Base-by-base conservation (phyloP, 768 basidiomycete genomes). In the Sarcomyxa edulis region DNA sequence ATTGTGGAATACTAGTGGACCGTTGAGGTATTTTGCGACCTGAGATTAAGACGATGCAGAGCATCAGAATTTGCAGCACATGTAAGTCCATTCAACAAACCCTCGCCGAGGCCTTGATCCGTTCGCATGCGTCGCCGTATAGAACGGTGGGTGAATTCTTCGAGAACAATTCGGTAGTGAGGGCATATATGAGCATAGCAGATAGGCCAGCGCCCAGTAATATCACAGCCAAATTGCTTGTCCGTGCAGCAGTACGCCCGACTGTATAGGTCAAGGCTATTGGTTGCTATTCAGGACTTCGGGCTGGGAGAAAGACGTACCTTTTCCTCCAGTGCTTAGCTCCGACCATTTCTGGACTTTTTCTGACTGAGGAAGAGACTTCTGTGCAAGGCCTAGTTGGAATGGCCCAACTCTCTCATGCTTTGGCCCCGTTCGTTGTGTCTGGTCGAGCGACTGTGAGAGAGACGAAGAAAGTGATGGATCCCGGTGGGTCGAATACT, bases 141-240 rank as follows among this genome's bases (percentile, higher is more conserved):
- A 92, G 61, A 19, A 87, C 84, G 4, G 88, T 88, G 5, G 89
- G 84, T 19, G 87, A 90, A 55, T 92, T 92, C 55, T 74, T 79
- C n/a, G 89, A 88, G 56, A 90, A 88, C 6, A 91, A 65, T 52
- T 92, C 89, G 6, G 88, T 82, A 11, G 83, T 81, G 22, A 91
- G 69, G 15, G 84, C 84, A 53, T 90, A 92, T 18, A 79, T 61
- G 24, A 92, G 71, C 26, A 92, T 70, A 6, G 74, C 74, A 21
- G 86, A 85, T 18, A 92, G 65, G 12, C 85, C 83, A 4, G 87
- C 89, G n/a, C 89, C 89, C 21, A 89, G 61, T 12, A 92, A 52
- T 31, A 80, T 72, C 14, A 83, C 84, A 50, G 59, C 58, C 10
- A 75, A 41, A 41, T 76, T 75, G 19, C 69, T 65, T 7, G 74